These are phyloP conservation scores for Hevea brasiliensis DNA, from an alignment of 345 rosid species.

Conservation along the genomic window DNA sequence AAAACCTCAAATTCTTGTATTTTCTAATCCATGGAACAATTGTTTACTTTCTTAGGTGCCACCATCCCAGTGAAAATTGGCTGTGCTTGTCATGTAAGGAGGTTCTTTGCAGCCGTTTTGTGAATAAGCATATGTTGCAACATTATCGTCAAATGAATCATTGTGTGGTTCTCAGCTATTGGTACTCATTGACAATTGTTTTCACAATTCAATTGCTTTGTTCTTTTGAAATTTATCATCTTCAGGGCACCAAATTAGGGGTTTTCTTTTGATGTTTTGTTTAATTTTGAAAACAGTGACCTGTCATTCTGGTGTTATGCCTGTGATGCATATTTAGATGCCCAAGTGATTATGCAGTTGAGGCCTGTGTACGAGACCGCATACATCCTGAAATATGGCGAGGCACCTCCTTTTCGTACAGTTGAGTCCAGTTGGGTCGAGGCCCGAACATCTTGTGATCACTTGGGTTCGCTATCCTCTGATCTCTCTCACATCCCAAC, in stretches of 20 bases:
- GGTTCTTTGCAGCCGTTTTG: constrained; percentile 85
- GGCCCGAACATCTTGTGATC: constrained; percentile 73
- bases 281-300: constrained; percentile 48
- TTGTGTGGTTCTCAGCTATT: constrained; percentile 71
- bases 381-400: constrained; percentile 77
- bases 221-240: neutral
- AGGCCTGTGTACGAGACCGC: constrained; percentile 65
- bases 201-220: neutral
- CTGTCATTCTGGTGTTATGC: constrained; percentile 84
- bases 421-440: constrained; percentile 82
- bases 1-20: neutral
- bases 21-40: neutral
- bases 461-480: constrained; percentile 59
- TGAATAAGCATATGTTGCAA: constrained; percentile 83
- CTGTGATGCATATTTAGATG: constrained; percentile 81
- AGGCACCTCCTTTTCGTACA: constrained; percentile 59
- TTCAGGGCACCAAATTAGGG: too few species aligned
- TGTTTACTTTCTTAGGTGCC: constrained; percentile 50
- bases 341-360: constrained; percentile 60
- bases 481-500: constrained; percentile 65
- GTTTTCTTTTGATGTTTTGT: too few species aligned
- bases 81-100: constrained; percentile 79
- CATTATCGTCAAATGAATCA: constrained; percentile 66
- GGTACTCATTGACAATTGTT: constrained; percentile 33
- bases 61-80: constrained; percentile 84